Base-by-base conservation (phyloP, 805 yeast genomes). In the Vanderwaltozyma tropicalis region DNA sequence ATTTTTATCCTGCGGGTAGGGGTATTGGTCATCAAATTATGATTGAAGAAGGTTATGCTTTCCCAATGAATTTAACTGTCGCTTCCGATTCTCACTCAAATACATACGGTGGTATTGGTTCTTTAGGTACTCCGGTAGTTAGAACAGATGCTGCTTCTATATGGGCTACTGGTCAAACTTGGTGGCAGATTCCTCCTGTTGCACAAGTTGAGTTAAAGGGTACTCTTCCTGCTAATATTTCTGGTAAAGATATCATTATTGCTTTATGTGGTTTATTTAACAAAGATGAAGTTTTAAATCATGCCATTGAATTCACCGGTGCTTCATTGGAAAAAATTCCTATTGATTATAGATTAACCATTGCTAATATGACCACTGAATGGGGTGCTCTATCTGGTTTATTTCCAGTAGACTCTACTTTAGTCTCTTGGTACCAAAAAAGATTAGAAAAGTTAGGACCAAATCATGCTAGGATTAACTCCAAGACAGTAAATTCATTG, bases 101-200 rank as follows among this genome's bases (percentile, higher is more conserved):
- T 61, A 92, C 96, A 27, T 92, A 92, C 57, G 98, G 99, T 49
- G 99, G 99, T 55, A 69, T 92, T 34, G 97, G 97, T 15, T 69
- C 95, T 17, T 67, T 92, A 41, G 99, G 99, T 37, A 94, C 98
- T 3, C 97, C 99, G 9, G 82, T 92, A 39, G 99, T 92, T 40
- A 76, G 99, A 63, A 92, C 99, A 0, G 99, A 92, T 63, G 98
- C 97, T 17, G 99, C 99, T 4, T 77, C 96, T 9, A 89, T 92
- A 47, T 92, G 99, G 99, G 97, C 99, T 11, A 92, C 99, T 0
- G 97, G 97, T 29, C 94, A 87, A 65, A 92, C 98, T 3, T 92
- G 99, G 99, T 92, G 98, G 98, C 98, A 94, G 73, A 85, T 92
- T 39, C 99, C 99, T 3, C 97, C 98, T 0, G 97, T 92, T 18